Percentiles rank a stretch among this genome's conserved stretches.
These are phyloP conservation scores for Nemania serpens DNA, from an alignment of 2,329 filamentous ascomycete species.

Conservation along the genomic window DNA sequence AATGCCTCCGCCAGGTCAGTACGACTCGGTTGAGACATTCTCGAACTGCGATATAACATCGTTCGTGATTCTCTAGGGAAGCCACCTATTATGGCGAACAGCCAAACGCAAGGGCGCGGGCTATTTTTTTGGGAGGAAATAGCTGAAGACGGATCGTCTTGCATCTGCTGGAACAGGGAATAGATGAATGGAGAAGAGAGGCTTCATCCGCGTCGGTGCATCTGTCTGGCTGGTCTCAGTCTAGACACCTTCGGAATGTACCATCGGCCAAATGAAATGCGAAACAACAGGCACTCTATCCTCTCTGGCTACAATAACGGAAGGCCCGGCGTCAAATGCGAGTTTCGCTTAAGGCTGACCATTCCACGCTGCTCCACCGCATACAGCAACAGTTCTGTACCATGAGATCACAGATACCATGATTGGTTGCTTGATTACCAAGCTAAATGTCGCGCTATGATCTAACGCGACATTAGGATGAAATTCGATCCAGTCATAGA, in stretches of 20 bases:
- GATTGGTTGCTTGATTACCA: constrained; percentile 2
- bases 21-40: background rate
- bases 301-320: background rate
- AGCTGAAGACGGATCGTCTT: background rate
- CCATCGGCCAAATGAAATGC: background rate
- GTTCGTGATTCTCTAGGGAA: background rate
- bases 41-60: background rate
- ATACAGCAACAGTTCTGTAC: background rate
- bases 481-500: background rate
- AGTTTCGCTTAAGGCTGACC: background rate
- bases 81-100: background rate
- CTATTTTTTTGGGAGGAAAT: no score
- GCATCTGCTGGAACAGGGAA: background rate
- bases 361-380: background rate
- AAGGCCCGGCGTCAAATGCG: background rate
- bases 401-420: background rate
- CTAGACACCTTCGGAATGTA: background rate
- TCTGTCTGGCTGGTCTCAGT: no score
- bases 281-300: background rate
- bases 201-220: background rate
- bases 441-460: background rate
- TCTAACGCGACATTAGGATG: background rate
- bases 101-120: background rate
- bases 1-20: background rate
- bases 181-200: background rate